Percentiles rank a stretch among this genome's conserved stretches.
Conservation (phyloP, 164 flowering plant genomes). For the Tetrastigma voinierianum region DNA sequence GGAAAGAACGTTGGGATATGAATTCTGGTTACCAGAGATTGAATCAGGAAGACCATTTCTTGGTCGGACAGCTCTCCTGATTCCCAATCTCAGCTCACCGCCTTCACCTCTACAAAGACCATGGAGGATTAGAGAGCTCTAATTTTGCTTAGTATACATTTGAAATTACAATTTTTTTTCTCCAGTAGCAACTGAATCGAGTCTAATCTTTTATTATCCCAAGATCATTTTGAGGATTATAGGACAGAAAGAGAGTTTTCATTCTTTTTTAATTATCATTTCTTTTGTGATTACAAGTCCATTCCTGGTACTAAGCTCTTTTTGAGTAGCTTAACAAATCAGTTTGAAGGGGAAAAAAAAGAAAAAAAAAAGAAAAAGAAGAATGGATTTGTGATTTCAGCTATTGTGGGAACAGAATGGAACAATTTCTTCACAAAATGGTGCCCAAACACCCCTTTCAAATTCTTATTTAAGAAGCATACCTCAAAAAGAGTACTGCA, state of each 20-base stretch:
- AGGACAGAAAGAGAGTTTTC: background rate
- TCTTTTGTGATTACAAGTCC: too few relatives aligned
- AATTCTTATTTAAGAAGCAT: slow-evolving; percentile 4
- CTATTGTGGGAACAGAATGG: background rate
- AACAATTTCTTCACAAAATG: background rate
- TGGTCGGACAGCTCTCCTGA: slow-evolving; percentile 77
- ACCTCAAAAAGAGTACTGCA: slow-evolving; percentile 76
- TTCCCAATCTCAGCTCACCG: slow-evolving; percentile 88
- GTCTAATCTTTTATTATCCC: too few relatives aligned
- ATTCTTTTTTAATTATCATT: background rate
- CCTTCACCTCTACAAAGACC: slow-evolving; percentile 62
- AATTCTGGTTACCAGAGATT: slow-evolving; percentile 42
- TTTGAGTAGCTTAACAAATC: too few relatives aligned
- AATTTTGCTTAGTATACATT: too few relatives aligned
- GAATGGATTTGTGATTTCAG: background rate
- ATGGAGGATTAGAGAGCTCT: background rate
- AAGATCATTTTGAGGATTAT: background rate
- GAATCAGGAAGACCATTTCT: slow-evolving; percentile 69
- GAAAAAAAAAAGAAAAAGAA: too few relatives aligned
- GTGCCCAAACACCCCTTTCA: background rate
- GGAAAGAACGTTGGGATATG: slow-evolving; percentile 53
- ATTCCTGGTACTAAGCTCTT: too few relatives aligned
- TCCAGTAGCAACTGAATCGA: too few relatives aligned
- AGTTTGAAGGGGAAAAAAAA: too few relatives aligned
- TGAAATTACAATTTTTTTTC: background rate